A percentile compares a stretch with the other conserved stretches of the same genome.
Conservation (phyloP, 164 flowering plant genomes). For the Amborella trichopoda region DNA sequence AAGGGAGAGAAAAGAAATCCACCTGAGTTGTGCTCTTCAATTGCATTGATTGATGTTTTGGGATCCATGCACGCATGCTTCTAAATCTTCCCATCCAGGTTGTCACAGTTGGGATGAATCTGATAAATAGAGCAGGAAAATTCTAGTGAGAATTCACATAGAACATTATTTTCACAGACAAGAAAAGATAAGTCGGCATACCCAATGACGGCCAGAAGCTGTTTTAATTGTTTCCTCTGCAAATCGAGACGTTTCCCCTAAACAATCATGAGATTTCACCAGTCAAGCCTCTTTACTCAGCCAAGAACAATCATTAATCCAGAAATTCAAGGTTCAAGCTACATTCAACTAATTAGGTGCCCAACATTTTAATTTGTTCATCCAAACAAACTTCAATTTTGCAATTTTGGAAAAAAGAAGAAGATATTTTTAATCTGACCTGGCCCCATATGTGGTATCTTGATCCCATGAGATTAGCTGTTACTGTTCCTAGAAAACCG, state of each 20-base stretch:
- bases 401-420: too few relatives aligned
- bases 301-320: too few relatives aligned
- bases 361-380: too few relatives aligned
- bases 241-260: slow-evolving; percentile 43
- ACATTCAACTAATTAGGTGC: too few relatives aligned
- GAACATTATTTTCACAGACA: too few relatives aligned
- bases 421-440: too few relatives aligned
- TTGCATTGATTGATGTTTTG: slow-evolving; percentile 74
- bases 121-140: slow-evolving; percentile 9
- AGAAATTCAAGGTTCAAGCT: too few relatives aligned
- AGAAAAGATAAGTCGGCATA: slow-evolving; percentile 16
- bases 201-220: slow-evolving; percentile 49
- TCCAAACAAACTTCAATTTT: too few relatives aligned
- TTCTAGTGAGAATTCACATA: too few relatives aligned
- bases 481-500: slow-evolving; percentile 49
- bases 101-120: slow-evolving; percentile 65
- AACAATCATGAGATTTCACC: too few relatives aligned
- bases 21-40: slow-evolving; percentile 55
- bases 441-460: slow-evolving; percentile 78
- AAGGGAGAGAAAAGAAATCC: too few relatives aligned
- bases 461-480: slow-evolving; percentile 78
- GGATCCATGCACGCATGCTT: slow-evolving; percentile 68
- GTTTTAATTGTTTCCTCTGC: slow-evolving; percentile 25
- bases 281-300: too few relatives aligned
- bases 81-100: slow-evolving; percentile 80